A percentile compares a stretch with the other conserved stretches of the same genome.
Evolutionary conservation across 768 basidiomycete species (phyloP).

Genomic region (Termitomyces titanicus): DNA sequence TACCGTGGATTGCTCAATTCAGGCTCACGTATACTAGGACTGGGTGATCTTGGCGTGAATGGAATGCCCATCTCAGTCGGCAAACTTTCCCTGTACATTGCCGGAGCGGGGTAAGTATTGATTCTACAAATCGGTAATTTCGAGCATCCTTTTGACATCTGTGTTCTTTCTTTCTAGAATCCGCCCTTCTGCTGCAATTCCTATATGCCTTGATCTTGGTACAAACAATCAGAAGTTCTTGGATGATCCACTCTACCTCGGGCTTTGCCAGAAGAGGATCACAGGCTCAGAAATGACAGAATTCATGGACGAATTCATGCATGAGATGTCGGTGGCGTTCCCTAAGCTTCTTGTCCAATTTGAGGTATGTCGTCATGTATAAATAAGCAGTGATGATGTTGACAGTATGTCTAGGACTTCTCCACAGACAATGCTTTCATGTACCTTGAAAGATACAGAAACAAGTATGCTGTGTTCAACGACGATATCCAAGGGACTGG

Average conservation of each 20-base stretch:
- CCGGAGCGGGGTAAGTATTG: constrained; percentile 73
- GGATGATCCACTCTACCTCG: constrained; percentile 88
- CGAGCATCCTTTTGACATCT: background rate
- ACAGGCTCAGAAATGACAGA: constrained; percentile 62
- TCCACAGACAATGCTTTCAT: constrained; percentile 88
- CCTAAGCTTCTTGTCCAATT: constrained; percentile 86
- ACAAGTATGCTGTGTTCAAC: constrained; percentile 79
- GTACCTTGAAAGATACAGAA: constrained; percentile 74
- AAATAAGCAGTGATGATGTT: background rate
- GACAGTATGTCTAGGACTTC: constrained; percentile 59
- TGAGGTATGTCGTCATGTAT: constrained; percentile 42
- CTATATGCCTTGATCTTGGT: constrained; percentile 85
- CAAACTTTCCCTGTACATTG: constrained; percentile 88
- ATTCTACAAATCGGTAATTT: background rate
- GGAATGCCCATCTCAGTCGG: constrained; percentile 89
- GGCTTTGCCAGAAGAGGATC: constrained; percentile 68
- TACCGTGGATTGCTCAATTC: constrained; percentile 5
- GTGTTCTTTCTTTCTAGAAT: constrained; percentile 40
- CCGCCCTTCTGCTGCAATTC: constrained; percentile 73
- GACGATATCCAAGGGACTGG: constrained; percentile 93
- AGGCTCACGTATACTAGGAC: constrained; percentile 86
- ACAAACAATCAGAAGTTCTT: constrained; percentile 81
- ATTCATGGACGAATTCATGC: constrained; percentile 95
- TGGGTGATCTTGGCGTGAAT: constrained; percentile 81
- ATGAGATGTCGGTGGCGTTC: constrained; percentile 68